Evolutionary conservation across 805 yeast species (phyloP), one percentile per base, ranked within the genome.

Genomic region (Danielia reshetovae): DNA sequence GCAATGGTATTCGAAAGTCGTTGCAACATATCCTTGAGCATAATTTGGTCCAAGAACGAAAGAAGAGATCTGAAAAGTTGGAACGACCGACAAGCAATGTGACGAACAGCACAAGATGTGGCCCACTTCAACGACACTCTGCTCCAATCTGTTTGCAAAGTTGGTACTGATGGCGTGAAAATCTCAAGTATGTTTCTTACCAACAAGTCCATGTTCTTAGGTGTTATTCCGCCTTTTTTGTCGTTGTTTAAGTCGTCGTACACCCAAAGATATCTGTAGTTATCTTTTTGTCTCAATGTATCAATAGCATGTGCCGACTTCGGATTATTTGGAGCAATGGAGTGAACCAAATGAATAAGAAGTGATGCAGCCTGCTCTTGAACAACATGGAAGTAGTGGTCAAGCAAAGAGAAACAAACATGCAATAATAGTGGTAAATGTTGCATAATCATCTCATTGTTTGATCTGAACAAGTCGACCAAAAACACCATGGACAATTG

Each of bases 81-180:
- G 60, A 94, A 90, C 0, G 97, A 89, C 17, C 98, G 74, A 46
- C 98, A 93, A 0, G 99, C 98, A 46, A 93, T 76, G 55, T 94
- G 99, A 51, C 97, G 73, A 2, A 90, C 97, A 2, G 97, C 94
- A 63, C 97, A 93, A 1, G 96, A 81, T 0, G 98, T 93, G 0
- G 98, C 97, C 98, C 98, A 93, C 18, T 74, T 70, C 23, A 94
- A 66, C 0, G 97, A 82, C 3, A 75, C 77, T 22, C 81, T 65
- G 32, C 95, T 81, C 98, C 98, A 93, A 32, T 81, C 85, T 27
- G 74, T 74, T 53, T 83, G 94, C 26, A 88, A 63, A 1, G 79
- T 74, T 2, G 62, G 59, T 16, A 62, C 59, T 0, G 68, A 57
- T 0, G 68, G 61, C 6, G 63, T 43, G 46, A 87, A 77, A 0